Evolutionary conservation across 2,329 filamentous ascomycete genomes (phyloP), one percentile per base, ranked within the genome.

Genomic region (Colletotrichum truncatum): DNA sequence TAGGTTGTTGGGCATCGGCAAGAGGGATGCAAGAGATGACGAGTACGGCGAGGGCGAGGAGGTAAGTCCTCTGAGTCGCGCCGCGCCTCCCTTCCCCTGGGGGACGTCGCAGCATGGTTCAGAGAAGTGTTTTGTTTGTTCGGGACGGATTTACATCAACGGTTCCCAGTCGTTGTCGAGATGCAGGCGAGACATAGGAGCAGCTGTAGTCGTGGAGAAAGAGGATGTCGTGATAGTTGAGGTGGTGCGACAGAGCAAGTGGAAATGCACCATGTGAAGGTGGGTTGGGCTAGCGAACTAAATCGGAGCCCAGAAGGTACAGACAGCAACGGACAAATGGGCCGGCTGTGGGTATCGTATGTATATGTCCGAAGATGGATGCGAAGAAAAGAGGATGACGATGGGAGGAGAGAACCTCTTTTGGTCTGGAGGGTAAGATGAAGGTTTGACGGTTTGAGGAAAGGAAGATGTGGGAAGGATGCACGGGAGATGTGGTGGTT

Each of bases 21-120:
- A 88, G 78, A 58, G 78, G 77, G 48, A 82, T 72, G 79, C 82
- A 86, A 56, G 87, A 86, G 64, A 90, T 75, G 60, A 90, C 77
- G 62, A 90, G 78, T 67, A 89, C 76, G 71, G 84, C 85, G 75
- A 89, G 82, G 76, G 86, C 85, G 75, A 88, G 74, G 75, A 85
- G 72, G 72, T 81, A 76, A 74, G 78, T 80, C 72, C 81, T 77
- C 76, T 84, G 80, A 66, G 77, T 77, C 69, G 77, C 77, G 75
- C 77, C 74, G 81, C 80, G 78, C 80, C 82, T 80, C 75, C 81
- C 84, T 78, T 85, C 84, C 80, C 85, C 85, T 73, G 84, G 84
- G 77, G 87, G 87, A 82, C 87, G 87, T 85, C 86, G 88, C 83
- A 86, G 82, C 87, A 90, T 91, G 67, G 73, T 59, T 36, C 39